A percentile compares a stretch with the other conserved stretches of the same genome.
Evolutionary conservation across 352 stramenopile genomes (phyloP).

Genomic region (Phytophthora fragariae): DNA sequence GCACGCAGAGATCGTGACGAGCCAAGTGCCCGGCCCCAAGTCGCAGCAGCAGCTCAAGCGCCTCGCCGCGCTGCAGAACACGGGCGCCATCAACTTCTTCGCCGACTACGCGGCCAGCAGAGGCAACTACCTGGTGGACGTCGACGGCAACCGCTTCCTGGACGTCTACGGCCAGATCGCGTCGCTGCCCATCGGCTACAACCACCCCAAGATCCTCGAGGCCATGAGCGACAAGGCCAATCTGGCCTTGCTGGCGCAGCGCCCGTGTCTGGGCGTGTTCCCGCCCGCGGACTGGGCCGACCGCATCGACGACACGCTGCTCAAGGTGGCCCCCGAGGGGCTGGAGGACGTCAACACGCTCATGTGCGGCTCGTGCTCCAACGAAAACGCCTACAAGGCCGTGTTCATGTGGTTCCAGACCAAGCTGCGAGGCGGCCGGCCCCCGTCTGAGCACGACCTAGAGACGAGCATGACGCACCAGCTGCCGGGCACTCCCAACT

Average conservation of each 20-base stretch:
- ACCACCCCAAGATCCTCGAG: constrained; percentile 76
- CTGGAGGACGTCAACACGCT: constrained; percentile 83
- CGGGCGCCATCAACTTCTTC: constrained; percentile 78
- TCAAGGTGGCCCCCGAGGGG: constrained; percentile 60
- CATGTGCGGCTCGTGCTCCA: constrained; percentile 90
- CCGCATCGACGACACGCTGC: constrained; percentile 67
- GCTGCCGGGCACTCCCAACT: constrained; percentile 67
- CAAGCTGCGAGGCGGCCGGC: constrained; percentile 63
- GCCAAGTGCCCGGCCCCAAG: constrained; percentile 68
- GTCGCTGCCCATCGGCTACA: constrained; percentile 88
- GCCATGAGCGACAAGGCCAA: constrained; percentile 73
- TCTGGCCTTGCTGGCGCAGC: constrained; percentile 73
- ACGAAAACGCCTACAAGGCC: constrained; percentile 89
- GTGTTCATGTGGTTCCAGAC: constrained; percentile 92
- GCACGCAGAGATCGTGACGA: constrained; percentile 59
- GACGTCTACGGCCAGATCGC: constrained; percentile 89
- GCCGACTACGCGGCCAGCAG: constrained; percentile 76
- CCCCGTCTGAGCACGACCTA: constrained; percentile 68
- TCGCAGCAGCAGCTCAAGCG: constrained; percentile 60
- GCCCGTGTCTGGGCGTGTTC: constrained; percentile 80
- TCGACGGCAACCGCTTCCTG: constrained; percentile 86
- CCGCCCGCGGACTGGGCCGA: constrained; percentile 81
- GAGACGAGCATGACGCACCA: constrained; percentile 79
- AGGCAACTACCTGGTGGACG: constrained; percentile 88
- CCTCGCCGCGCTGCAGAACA: constrained; percentile 73